Evolutionary conservation across 164 flowering plant species (phyloP).

Genomic region (Euptelea pleiosperma): DNA sequence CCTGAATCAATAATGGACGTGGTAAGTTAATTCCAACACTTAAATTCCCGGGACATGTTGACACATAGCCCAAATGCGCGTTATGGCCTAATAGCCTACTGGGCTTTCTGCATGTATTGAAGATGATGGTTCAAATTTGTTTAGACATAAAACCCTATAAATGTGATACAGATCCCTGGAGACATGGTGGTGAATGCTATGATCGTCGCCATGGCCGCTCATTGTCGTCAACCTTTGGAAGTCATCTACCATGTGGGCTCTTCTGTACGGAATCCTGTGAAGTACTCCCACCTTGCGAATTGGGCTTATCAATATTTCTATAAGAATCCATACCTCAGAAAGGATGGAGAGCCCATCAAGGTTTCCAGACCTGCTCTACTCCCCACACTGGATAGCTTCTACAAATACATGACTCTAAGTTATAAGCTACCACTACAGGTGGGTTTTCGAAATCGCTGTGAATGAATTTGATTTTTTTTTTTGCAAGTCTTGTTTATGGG

Average conservation of each 20-base stretch:
- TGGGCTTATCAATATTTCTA: conserved; percentile 34
- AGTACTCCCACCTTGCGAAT: conserved; percentile 13
- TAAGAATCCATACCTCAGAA: conserved; percentile 36
- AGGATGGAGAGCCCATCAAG: conserved; percentile 46
- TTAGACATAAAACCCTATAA: background rate
- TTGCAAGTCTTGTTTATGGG: too few species aligned
- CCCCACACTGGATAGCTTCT: conserved; percentile 40
- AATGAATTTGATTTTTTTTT: too few species aligned
- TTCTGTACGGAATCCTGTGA: conserved; percentile 42
- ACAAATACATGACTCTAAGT: conserved; percentile 43
- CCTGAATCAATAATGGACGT: conserved; percentile 34
- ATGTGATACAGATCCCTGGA: conserved; percentile 57
- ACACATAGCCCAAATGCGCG: background rate
- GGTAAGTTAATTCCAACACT: too few species aligned
- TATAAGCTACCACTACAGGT: conserved; percentile 55
- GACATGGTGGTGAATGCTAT: conserved; percentile 82
- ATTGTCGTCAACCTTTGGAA: conserved; percentile 24
- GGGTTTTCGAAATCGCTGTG: too few species aligned
- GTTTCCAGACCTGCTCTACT: conserved; percentile 31
- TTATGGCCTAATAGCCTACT: background rate
- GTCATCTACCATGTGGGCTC: conserved; percentile 63
- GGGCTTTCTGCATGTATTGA: too few species aligned
- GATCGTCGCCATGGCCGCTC: conserved; percentile 45
- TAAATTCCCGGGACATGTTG: too few species aligned
- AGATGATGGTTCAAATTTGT: too few species aligned